Evolutionary conservation across 2,329 filamentous ascomycete genomes (phyloP).

Genomic region (Penicillium sumatraense): DNA sequence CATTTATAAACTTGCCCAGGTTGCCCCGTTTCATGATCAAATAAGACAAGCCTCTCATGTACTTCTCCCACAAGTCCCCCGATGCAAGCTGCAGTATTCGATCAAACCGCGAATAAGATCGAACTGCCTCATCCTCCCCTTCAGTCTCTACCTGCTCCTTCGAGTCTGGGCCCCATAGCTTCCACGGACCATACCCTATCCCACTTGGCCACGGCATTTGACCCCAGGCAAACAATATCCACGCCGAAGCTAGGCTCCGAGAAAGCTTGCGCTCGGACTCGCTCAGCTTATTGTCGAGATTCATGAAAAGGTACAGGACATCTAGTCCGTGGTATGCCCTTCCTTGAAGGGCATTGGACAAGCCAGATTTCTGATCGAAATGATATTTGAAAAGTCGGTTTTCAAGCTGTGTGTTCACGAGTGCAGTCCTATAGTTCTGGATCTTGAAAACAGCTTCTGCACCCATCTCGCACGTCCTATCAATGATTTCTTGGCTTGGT

Average conservation of each 20-base stretch:
- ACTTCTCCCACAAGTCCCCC: conserved; percentile 10
- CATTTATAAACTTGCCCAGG: not conserved
- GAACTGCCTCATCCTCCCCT: conserved; percentile 8
- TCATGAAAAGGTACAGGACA: conserved; percentile 15
- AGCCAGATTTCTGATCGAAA: conserved; percentile 15
- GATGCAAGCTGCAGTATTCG: not conserved
- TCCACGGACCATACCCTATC: conserved; percentile 3
- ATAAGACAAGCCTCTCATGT: conserved; percentile 5
- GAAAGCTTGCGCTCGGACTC: conserved; percentile 9
- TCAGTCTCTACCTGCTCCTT: conserved; percentile 10
- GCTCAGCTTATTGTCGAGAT: conserved; percentile 8
- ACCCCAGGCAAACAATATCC: conserved; percentile 13
- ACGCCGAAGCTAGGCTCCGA: conserved; percentile 3
- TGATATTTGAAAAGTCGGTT: conserved; percentile 16
- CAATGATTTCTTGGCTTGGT: conserved; percentile 1
- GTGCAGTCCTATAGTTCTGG: conserved; percentile 9
- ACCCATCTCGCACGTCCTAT: conserved; percentile 6
- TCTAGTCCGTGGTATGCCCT: conserved; percentile 15
- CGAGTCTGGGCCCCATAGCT: conserved; percentile 15
- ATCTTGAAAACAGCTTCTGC: conserved; percentile 13
- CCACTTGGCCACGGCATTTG: conserved; percentile 12
- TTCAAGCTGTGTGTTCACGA: conserved; percentile 10
- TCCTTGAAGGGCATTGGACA: conserved; percentile 9
- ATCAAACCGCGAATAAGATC: conserved; percentile 12
- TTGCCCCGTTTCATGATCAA: conserved; percentile 13